These are phyloP conservation scores for Scleromitrula shiraiana DNA, from an alignment of 2,329 filamentous ascomycete species.

Conservation along the genomic window DNA sequence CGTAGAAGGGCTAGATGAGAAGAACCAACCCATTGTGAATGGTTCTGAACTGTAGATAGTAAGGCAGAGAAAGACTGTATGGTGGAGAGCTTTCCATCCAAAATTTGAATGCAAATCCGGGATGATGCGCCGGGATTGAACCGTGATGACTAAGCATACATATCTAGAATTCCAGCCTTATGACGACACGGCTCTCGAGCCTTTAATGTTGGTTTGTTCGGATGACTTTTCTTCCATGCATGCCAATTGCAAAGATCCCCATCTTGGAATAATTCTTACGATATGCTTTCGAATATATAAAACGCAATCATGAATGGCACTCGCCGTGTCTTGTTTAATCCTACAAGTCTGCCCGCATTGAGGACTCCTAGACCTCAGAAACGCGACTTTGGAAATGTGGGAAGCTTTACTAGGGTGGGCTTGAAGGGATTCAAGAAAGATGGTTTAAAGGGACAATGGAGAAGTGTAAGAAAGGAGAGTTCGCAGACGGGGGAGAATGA, in stretches of 20 bases:
- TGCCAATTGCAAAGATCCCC: too few species aligned
- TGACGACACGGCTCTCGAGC: conserved; percentile 12
- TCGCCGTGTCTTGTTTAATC: conserved; percentile 29
- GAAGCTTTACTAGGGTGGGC: conserved; percentile 11
- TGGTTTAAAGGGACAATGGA: conserved; percentile 11
- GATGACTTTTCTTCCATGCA: background rate
- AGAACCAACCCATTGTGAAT: conserved; percentile 53
- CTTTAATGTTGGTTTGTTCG: background rate
- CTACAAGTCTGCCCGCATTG: conserved; percentile 30
- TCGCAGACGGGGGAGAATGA: conserved; percentile 51
- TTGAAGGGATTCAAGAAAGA: conserved; percentile 9
- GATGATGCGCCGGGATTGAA: background rate
- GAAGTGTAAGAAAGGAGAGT: conserved; percentile 34
- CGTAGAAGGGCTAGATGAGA: conserved; percentile 34
- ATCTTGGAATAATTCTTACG: too few species aligned
- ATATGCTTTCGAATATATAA: background rate
- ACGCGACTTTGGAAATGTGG: conserved; percentile 22
- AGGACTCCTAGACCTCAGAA: conserved; percentile 17
- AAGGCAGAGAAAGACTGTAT: too few species aligned
- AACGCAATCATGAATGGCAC: conserved; percentile 20
- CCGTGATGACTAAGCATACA: too few species aligned
- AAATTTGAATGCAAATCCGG: conserved; percentile 2
- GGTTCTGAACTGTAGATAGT: too few species aligned
- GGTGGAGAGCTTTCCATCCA: conserved; percentile 6
- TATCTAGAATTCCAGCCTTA: conserved; percentile 11